Base-by-base conservation (phyloP, 164 flowering plant species). In the Berberis vulgaris region DNA sequence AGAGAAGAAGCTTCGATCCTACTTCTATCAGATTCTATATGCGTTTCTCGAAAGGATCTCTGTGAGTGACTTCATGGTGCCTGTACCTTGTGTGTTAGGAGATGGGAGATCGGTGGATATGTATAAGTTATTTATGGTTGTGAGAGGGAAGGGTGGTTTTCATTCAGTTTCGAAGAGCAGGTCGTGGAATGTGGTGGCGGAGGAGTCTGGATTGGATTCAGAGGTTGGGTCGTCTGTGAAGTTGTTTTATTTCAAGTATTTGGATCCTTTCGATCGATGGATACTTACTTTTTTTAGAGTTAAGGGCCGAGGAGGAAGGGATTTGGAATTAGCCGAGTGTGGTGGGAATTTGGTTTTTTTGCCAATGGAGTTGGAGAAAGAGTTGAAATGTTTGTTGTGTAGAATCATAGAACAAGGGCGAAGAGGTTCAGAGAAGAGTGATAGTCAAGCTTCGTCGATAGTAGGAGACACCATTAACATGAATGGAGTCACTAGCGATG, bases 31-130 rank as follows among this genome's bases (percentile, higher is more conserved):
- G 43, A 59, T 79, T 66, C 58, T 76, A 1, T 39, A 52, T 6
- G 45, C 41, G 13, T 81, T 81, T 59, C 62, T 72, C 2, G 69
- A 72, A 50, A 76, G 69, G 67, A 54, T 77, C 55, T 73, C 64
- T 54, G 44, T 70, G 1, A 49, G 41, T 11, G 70, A 57, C 3
- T 45, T 68, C 55, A 44, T 63, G 52, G 62, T 80, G 74, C 78
- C 84, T 56, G 43, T 77, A 4, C 85, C 86, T 39, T 81, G 83
- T 43, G 71, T 79, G 82, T 74, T 87, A 46, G 89, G 87, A 6
- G 71, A 84, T 76, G 88, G 89, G 69, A 42, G 67, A 12, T 45
- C 53, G 4, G 77, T 83, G 44, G 89, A 87, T 80, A 80, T 87
- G 83, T 73, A 78, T 65, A 81, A 77, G 60, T 74, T 87, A 10